Base-by-base conservation (phyloP, 306 rosid species). In the Vigna nakashimae region DNA sequence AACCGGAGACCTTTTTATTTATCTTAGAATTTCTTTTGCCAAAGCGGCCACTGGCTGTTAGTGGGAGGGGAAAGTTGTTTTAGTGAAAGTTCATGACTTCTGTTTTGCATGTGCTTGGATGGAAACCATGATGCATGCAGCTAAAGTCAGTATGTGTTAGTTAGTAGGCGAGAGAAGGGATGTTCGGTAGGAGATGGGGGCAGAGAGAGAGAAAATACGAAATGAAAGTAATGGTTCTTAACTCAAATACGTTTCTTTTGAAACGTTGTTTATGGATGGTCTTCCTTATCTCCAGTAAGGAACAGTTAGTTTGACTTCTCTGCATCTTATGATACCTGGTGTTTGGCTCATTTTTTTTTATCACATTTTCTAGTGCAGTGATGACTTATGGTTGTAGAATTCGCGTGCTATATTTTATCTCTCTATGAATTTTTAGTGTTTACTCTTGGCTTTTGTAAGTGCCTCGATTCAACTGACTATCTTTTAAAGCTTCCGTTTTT, bases 121-220 rank as follows among this genome's bases (percentile, higher is more conserved):
- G 49, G 32, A 76, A 71, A 45, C 53, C 53, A 48, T 26, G 57
- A 46, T 63, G 7, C 30, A 57, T 57, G 83, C 79, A 71, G 46
- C 72, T 76, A 32, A 46, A 56, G 15, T 64, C 12, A 20, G 16
- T 40, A 55, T 1, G n/a, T 50, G 46, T 38, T 20, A 20, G 60
- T 34, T n/a, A 13, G 32, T 38, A 16, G 58, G 55, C n/a, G 60
- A 22, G 34, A 10, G 14, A 55, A 20, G 12, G 59, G 57, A 34
- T 26, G 67, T 11, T 6, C 15, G 36, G 72, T 63, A 15, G 17
- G 65, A 59, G 65, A 59, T 59, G 65, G 65, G 40, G 1, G 11
- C 40, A 12, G 65, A 59, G 71, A 3, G 56, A 45, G 56, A 9
- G 57, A 16, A 22, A 17, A 22, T 28, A 18, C 5, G 32, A 64